Conservation (phyloP, 495 filamentous ascomycete species). For the Xylaria curta region DNA sequence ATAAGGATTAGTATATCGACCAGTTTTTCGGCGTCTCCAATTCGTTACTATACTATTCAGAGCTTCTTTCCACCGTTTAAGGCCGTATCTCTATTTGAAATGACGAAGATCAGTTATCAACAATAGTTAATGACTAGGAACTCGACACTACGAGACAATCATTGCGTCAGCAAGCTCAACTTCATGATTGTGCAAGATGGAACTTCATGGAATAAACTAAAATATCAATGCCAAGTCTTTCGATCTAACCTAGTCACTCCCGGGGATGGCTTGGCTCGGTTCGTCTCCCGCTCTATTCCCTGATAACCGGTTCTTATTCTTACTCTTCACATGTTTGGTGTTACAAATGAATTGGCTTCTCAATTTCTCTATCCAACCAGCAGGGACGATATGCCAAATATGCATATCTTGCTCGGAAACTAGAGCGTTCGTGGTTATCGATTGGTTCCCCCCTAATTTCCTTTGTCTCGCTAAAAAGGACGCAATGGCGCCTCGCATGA, state of each 20-base stretch:
- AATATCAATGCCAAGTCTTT: constrained; percentile 1
- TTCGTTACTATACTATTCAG: constrained; percentile 17
- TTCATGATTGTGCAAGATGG: constrained; percentile 7
- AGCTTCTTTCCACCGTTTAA: background rate
- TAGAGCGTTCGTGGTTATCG: constrained; percentile 1
- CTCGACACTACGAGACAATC: background rate
- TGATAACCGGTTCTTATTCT: background rate
- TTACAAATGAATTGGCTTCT: background rate
- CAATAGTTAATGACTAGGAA: background rate
- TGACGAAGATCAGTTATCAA: background rate
- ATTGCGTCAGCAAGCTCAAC: constrained; percentile 14
- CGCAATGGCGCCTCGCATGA: constrained; percentile 14
- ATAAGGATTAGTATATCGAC: constrained; percentile 21
- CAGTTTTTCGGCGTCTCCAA: constrained; percentile 29
- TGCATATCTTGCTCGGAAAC: background rate
- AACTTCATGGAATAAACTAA: constrained; percentile 4
- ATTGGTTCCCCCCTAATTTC: constrained; percentile 13
- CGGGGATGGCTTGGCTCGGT: background rate
- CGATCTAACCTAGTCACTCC: background rate
- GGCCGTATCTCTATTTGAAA: background rate
- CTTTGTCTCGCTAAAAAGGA: background rate
- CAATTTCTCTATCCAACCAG: background rate
- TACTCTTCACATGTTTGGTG: background rate
- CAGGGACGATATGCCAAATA: background rate
- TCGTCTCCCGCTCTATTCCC: background rate